Evolutionary conservation across 148 eudicot genomes (phyloP), one percentile per base, ranked within the genome.

Genomic region (Limonium bicolor): DNA sequence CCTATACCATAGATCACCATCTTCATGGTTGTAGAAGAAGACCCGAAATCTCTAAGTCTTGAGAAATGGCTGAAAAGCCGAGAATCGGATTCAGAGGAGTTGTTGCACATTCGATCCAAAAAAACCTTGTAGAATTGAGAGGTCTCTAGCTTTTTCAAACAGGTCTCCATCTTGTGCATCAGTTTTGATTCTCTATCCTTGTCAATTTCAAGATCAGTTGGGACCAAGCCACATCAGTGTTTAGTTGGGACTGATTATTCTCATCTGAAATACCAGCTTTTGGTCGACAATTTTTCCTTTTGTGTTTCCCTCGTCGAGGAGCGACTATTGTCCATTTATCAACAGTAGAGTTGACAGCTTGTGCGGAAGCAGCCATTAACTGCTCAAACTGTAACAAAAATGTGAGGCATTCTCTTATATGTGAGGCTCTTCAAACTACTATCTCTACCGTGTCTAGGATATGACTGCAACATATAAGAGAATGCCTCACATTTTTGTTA

Each of bases 1-100:
- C 92, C 86, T 28, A 85, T 72, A 22, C 95, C 95, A 23, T 80
- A 85, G 27, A 85, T 69, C 25, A 85, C 83, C 95, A 80, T 74
- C 52, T 77, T 56, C 92, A 85, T 69, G 31, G 55, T 74, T 22
- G 39, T 19, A 12, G 74, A 60, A 6, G 76, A 52, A n/a, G n/a
- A n/a, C n/a, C n/a, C n/a, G n/a, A n/a, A n/a, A 6, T 73, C 82
- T 45, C 69, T 47, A 47, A 72, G 71, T 56, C 59, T 60, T 5
- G 46, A 36, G 44, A 85, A 70, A 43, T 53, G 48, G 28, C 55
- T 36, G 38, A 46, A 33, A 14, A 69, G 38, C 26, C 66, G 62
- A 24, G 76, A 64, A n/a, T n/a, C n/a, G n/a, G n/a, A n/a, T n/a
- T n/a, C n/a, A n/a, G n/a, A n/a, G n/a, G n/a, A n/a, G n/a, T n/a